Evolutionary conservation across 306 rosid genomes (phyloP), one percentile per base, ranked within the genome.

Genomic region (Dicorynia guianensis): DNA sequence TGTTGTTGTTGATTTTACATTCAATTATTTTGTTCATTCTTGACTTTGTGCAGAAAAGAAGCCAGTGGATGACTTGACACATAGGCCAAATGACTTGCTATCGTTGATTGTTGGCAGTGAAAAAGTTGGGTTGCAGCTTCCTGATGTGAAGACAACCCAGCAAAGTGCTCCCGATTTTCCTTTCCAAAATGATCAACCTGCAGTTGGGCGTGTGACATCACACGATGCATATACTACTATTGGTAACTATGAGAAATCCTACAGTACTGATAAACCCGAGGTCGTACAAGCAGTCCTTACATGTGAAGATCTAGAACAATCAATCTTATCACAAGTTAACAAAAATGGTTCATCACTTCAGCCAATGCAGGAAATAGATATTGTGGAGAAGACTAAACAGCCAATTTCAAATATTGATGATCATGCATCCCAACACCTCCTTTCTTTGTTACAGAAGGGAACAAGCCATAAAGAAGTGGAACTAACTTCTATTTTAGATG

Each of bases 251-350:
- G 93, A 83, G 76, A 81, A 78, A 48, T 71, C 63, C 6, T 71
- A 67, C 87, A 85, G 76, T 77, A 88, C 71, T 35, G 87, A 72
- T 76, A 88, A 86, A 74, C 77, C 93, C 17, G 86, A 81, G 84
- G 80, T 82, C 73, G 83, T 87, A 63, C 80, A 89, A 14, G 86
- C 90, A 18, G 91, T 96, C 80, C 91, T 96, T 70, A 96, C 98
- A 43, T 96, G 99, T 80, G 97, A 92, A 85, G 96, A 90, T 74
- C 91, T 96, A 47, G 99, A 96, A 85, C 97, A 96, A 79, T 85
- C 97, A 11, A 88, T 96, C 66, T 80, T 96, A 75, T 90, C 88
- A n/a, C 96, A 81, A 83, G 82, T 96, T 74, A 56, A 77, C 40
- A 94, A 69, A 30, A 90, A 72, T 74, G 85, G 76, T 48, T 76